Base-by-base conservation (phyloP, 306 rosid species). In the Canavalia gladiata region DNA sequence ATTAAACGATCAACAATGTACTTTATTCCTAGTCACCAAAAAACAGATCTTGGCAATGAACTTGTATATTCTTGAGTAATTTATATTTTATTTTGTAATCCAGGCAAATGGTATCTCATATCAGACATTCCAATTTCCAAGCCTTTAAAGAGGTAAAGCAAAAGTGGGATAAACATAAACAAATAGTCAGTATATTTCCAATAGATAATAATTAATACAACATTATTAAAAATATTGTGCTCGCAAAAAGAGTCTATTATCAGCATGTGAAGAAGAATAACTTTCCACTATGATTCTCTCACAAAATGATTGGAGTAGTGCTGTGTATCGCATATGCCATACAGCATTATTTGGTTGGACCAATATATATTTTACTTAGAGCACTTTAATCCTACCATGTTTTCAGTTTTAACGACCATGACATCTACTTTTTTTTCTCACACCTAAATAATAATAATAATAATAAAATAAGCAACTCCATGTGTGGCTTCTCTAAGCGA, bases 331-430 rank as follows among this genome's bases (percentile, higher is more conserved):
- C 84, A 75, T 62, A 83, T 66, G 77, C 81, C 66, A 70, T 57
- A 76, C 81, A 80, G 39, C 87, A 82, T 86, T 75, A 81, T 79
- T 81, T 64, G 59, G 81, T 84, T 76, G 86, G 63, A 69, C 60
- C 73, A 52, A 43, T 45, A 28, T 28, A 10, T 41, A 67, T 45
- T 37, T 37, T 37, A 2, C 4, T 37, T 37, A 37, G 4, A 37
- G 3, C 25, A 18, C 4, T 37, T 37, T 37, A 37, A 37, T 4
- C 41, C 4, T 37, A 37, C 3, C 1, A 37, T 37, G 41, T 37
- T 37, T 37, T 37, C 3, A 37, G 41, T 37, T 37, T 18, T 18
- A 18, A 18, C 25, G 0, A 18, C 25, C 25, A 18, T 18, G 25
- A 18, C 25, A 18, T 18, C 25, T 18, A 18, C 25, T 18, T 18